Evolutionary conservation across 495 filamentous ascomycete species (phyloP).

Genomic region (Darksidea phi): DNA sequence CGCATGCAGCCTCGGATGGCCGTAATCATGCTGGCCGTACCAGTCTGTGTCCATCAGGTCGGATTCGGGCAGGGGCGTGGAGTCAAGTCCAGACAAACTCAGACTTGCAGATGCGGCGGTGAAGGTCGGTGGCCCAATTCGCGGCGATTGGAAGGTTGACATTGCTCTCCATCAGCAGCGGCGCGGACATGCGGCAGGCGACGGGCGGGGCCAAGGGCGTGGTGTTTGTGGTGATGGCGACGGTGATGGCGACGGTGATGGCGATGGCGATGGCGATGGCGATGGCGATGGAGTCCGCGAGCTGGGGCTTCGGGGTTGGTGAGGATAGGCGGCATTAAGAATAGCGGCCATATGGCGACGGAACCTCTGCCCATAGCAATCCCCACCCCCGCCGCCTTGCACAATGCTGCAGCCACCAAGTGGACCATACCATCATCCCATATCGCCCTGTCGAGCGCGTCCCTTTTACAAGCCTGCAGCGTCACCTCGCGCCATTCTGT

Average conservation of each 20-base stretch:
- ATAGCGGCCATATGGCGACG: too few species aligned
- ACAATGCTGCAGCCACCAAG: too few species aligned
- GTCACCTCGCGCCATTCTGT: too few species aligned
- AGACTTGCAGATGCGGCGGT: constrained; percentile 24
- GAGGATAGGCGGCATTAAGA: too few species aligned
- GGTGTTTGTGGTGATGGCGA: not conserved
- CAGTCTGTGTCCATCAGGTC: constrained; percentile 23
- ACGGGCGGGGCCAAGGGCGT: not conserved
- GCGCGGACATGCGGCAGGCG: constrained; percentile 5
- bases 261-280: not conserved
- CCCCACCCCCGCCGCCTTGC: too few species aligned
- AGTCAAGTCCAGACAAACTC: constrained; percentile 36
- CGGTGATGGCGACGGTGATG: not conserved
- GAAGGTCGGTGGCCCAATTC: constrained; percentile 30
- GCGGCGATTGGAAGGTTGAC: constrained; percentile 12
- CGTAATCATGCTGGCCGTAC: constrained; percentile 3
- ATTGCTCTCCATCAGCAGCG: constrained; percentile 34
- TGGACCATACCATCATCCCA: too few species aligned
- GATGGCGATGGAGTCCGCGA: not conserved
- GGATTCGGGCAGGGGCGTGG: constrained; percentile 10
- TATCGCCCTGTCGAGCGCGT: too few species aligned
- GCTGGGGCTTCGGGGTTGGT: not conserved
- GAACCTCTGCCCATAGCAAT: too few species aligned
- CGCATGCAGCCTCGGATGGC: not conserved
- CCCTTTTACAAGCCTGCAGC: too few species aligned